phyloP scores from a whole-genome alignment of 2,329 filamentous ascomycete species.

The Penicillium sclerotiorum region DNA sequence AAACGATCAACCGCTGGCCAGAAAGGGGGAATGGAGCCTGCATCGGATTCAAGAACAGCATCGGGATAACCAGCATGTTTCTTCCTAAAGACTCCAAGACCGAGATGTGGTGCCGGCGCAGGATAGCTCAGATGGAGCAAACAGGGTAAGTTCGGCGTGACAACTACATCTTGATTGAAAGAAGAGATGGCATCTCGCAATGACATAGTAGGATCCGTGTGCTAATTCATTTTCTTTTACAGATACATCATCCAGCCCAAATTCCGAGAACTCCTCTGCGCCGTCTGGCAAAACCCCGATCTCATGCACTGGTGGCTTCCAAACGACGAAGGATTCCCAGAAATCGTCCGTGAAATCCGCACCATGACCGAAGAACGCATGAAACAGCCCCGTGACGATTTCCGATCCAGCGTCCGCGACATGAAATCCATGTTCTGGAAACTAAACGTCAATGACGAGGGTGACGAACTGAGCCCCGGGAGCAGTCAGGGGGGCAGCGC shows the following conservation, averaged over 20 bases:
- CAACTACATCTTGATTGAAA: too few relatives aligned
- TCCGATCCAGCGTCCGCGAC: conserved; percentile 68
- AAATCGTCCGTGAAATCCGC: conserved; percentile 74
- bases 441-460: conserved; percentile 56
- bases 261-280: conserved; percentile 74
- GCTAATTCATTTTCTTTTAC: conserved; percentile 2
- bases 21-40: conserved; percentile 70
- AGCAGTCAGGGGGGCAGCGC: conserved; percentile 10
- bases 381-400: conserved; percentile 54
- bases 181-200: too few relatives aligned
- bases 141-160: conserved; percentile 65
- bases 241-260: conserved; percentile 83
- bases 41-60: conserved; percentile 71
- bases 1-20: conserved; percentile 74
- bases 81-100: conserved; percentile 74
- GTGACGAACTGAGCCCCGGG: conserved; percentile 32
- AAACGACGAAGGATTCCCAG: conserved; percentile 73
- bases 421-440: conserved; percentile 73
- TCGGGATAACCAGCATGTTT: conserved; percentile 77
- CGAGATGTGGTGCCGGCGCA: conserved; percentile 76
- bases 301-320: conserved; percentile 88
- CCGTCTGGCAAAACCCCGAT: conserved; percentile 71
- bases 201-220: background rate
- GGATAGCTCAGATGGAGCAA: conserved; percentile 76
- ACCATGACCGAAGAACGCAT: conserved; percentile 79